Base-by-base conservation (phyloP, 1,284 basidiomycete genomes). In the Gastroboletus turbinatus region DNA sequence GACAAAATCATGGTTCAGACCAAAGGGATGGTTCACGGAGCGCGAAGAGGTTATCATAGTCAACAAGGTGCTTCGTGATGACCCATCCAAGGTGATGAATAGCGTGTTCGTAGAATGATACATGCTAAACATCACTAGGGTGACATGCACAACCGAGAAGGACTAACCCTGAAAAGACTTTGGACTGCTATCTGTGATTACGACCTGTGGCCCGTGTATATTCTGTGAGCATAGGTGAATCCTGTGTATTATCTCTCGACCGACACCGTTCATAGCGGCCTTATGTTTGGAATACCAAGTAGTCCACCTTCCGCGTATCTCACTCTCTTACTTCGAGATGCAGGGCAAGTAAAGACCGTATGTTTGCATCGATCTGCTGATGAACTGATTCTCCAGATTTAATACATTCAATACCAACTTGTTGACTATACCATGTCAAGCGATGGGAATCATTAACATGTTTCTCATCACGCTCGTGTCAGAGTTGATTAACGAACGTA, bases 131-230 rank as follows among this genome's bases (percentile, higher is more conserved):
- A 8, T 39, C 17, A 23, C 9, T 30, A 80, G 76, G 79, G 82
- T 5, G 81, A 84, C 59, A 92, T 92, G 89, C 87, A 92, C 73
- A 92, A 92, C 60, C 82, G 90, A 25, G 80, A 92, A 68, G 84
- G 84, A 1, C 67, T 91, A n/a, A 75, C 78, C 0, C 32, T 79
- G 13, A 77, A 74, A 61, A 79, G 80, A 54, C 74, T 90, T 9
- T 85, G 79, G 77, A 70, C 67, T 19, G 79, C 82, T 3, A 54
- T 89, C 4, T 78, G 75, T 39, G 87, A 90, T 64, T 88, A 82
- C 63, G 81, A 85, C 58, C 70, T 90, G 57, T 90, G 87, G 85
- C 88, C 88, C 0, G 59, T 90, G 27, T 90, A 90, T 61, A 72
- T 84, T 13, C 67, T 87, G 69, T 82, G 73, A 29, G 64, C 21